phyloP scores from a whole-genome alignment of 768 basidiomycete species.

The Grammothele lineata region DNA sequence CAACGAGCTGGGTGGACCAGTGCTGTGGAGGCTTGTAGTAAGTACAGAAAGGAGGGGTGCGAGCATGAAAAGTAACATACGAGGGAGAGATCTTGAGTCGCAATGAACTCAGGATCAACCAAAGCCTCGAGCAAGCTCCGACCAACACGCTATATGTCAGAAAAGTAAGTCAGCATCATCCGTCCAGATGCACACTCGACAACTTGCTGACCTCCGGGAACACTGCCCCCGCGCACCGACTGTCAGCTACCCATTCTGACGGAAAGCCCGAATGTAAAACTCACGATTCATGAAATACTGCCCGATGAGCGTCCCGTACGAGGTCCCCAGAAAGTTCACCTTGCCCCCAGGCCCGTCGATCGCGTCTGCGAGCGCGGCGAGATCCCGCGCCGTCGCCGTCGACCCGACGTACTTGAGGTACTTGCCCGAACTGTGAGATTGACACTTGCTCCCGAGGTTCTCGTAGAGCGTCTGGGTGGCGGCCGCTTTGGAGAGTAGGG shows the following conservation, averaged over 20 bases:
- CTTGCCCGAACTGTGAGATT: neutral
- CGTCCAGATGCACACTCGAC: too few relatives aligned
- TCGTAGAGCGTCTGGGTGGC: slow-evolving; percentile 9
- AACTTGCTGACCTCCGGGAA: slow-evolving; percentile 9
- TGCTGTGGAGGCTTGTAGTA: neutral
- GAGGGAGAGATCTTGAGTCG: neutral
- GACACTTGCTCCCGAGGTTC: slow-evolving; percentile 3
- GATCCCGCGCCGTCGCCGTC: too few relatives aligned
- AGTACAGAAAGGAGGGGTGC: neutral
- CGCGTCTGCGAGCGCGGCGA: too few relatives aligned
- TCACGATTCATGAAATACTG: too few relatives aligned
- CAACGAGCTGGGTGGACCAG: neutral
- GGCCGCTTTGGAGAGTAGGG: slow-evolving; percentile 5
- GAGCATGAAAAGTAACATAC: neutral
- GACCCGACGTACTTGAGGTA: neutral
- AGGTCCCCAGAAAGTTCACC: too few relatives aligned
- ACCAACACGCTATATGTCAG: slow-evolving; percentile 8
- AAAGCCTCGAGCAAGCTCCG: slow-evolving; percentile 8
- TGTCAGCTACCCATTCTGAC: neutral
- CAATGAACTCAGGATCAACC: neutral
- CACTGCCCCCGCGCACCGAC: neutral
- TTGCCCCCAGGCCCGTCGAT: too few relatives aligned
- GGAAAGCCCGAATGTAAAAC: too few relatives aligned
- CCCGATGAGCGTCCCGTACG: too few relatives aligned
- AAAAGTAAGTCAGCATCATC: neutral